phyloP scores from a whole-genome alignment of 164 flowering plant genomes.

The Chimonanthus salicifolius region DNA sequence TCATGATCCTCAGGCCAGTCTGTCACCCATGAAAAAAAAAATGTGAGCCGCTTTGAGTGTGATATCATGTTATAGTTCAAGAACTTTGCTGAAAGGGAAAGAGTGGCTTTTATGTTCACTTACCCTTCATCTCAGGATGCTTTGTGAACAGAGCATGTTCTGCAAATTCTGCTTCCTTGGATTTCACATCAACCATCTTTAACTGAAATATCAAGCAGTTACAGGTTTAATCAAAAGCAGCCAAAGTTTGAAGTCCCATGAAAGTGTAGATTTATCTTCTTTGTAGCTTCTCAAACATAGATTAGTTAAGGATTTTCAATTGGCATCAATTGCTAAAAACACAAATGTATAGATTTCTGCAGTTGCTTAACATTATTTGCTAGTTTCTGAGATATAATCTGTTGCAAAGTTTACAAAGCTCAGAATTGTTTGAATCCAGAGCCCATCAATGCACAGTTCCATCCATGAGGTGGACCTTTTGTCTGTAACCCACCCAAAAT shows the following conservation, averaged over 20 bases:
- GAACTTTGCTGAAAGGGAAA: background rate
- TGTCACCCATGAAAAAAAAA: slow-evolving; percentile 26
- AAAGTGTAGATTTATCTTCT: background rate
- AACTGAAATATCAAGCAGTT: slow-evolving; percentile 34
- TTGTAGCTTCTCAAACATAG: background rate
- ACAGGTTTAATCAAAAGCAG: background rate
- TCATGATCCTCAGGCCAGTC: slow-evolving; percentile 80
- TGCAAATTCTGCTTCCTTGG: slow-evolving; percentile 69
- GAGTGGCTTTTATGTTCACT: background rate
- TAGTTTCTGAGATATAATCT: background rate
- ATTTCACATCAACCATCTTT: slow-evolving; percentile 33
- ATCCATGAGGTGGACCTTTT: background rate
- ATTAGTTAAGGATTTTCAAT: background rate
- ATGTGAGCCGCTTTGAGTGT: background rate
- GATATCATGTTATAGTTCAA: background rate
- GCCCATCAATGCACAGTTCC: background rate
- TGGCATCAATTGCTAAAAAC: background rate
- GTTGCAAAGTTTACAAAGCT: background rate
- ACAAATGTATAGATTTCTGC: background rate
- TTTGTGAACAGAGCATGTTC: slow-evolving; percentile 66
- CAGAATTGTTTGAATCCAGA: background rate
- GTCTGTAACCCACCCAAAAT: background rate
- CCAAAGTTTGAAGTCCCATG: background rate
- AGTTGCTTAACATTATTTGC: background rate
- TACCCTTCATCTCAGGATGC: slow-evolving; percentile 91